Base-by-base conservation (phyloP, 306 rosid species). In the Malus orientalis region DNA sequence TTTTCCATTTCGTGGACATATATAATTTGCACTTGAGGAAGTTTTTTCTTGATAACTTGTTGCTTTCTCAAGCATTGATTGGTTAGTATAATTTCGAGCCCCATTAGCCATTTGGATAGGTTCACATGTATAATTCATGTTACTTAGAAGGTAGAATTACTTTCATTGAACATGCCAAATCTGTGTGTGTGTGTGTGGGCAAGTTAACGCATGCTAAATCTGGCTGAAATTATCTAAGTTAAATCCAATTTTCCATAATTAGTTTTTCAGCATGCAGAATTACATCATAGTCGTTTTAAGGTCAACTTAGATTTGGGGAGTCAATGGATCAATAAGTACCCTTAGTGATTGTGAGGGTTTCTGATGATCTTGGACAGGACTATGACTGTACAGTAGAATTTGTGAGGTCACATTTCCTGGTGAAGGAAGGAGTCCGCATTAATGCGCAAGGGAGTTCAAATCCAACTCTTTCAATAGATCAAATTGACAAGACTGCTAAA, bases 351-450 rank as follows among this genome's bases (percentile, higher is more conserved):
- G 73, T 73, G 82, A 85, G 72, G 70, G 62, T 92, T 81, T 22
- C 65, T 69, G 81, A 81, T 73, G 84, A 75, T 76, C 78, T 84
- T 81, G 83, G 74, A 83, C 93, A 95, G 97, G 99, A 88, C 79
- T 92, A 96, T 77, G 42, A 89, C 79, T 91, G 91, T 67, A 76
- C 93, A 1, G 93, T 96, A 82, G 87, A 86, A 44, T 96, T 91
- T 83, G 97, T 92, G 87, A 92, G 97, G 85, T 96, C 99, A 8
- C 99, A 96, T 86, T 96, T 89, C 86, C 99, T 92, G 30, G 97
- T 96, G 80, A 92, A 74, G 86, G 96, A 96, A 81, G 99, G 98
- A 77, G 65, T 88, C 73, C 94, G 93, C 38, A 23, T 75, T 30
- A 88, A 86, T 81, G 97, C 29, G 53, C 86, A 89, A 59, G 93